These are phyloP conservation scores for Scopulariopsis brevicaulis DNA, from an alignment of 2,329 filamentous ascomycete species.

Conservation along the genomic window DNA sequence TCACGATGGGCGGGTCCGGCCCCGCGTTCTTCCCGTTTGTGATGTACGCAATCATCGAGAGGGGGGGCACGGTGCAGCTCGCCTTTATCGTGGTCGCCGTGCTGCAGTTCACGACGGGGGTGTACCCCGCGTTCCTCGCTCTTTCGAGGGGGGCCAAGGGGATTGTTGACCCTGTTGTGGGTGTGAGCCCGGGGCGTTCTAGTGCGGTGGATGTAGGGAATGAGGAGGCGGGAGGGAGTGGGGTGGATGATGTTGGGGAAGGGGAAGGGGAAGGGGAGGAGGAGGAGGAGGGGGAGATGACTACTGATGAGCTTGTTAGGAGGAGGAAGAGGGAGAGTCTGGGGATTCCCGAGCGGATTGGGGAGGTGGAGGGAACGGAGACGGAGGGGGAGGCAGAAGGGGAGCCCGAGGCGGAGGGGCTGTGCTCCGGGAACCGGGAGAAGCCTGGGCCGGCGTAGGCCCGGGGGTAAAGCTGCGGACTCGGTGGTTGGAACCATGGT, in stretches of 20 bases:
- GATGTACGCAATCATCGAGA: conserved; percentile 53
- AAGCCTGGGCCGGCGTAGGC: neutral
- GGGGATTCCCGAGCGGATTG: neutral
- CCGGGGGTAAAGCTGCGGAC: neutral
- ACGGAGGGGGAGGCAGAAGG: neutral
- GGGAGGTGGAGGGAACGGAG: neutral
- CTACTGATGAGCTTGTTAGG: neutral
- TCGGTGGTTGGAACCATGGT: too few relatives aligned
- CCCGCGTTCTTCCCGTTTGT: conserved; percentile 67
- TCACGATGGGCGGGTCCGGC: conserved; percentile 66
- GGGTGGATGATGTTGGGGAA: neutral
- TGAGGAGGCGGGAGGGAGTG: neutral
- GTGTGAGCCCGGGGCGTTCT: neutral
- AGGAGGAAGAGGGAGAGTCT: neutral
- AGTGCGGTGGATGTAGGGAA: neutral
- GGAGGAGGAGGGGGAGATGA: neutral
- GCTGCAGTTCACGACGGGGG: conserved; percentile 31
- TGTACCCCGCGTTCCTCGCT: conserved; percentile 38
- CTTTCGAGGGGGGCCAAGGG: conserved; percentile 31
- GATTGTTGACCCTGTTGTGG: conserved; percentile 24
- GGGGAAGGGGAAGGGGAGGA: neutral
- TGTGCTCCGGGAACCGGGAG: neutral
- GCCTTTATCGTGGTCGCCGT: conserved; percentile 53
- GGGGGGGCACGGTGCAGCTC: conserved; percentile 47
- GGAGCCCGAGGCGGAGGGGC: neutral